Conservation (phyloP, 495 filamentous ascomycete species). For the Aspergillus taichungensis region DNA sequence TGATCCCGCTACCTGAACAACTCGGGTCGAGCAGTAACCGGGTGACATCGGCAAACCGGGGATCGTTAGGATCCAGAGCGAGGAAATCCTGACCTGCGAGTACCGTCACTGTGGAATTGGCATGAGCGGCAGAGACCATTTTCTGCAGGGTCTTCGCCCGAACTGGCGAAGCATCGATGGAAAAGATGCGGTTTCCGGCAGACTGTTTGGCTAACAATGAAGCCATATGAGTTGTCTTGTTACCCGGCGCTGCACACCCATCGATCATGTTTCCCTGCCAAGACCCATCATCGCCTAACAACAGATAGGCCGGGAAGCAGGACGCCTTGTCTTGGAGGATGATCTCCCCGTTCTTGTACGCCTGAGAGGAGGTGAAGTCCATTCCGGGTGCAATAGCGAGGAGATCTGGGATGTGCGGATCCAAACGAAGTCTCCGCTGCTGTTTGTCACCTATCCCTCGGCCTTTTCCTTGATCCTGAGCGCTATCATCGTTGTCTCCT, state of each 20-base stretch:
- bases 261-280: constrained; percentile 69
- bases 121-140: constrained; percentile 74
- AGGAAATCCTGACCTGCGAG: constrained; percentile 72
- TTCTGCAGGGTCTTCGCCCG: constrained; percentile 66
- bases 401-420: constrained; percentile 73
- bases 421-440: constrained; percentile 44
- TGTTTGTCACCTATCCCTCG: background rate
- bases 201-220: constrained; percentile 47
- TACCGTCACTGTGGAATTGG: constrained; percentile 52
- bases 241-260: constrained; percentile 87
- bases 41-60: constrained; percentile 48
- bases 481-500: constrained; percentile 3
- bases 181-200: constrained; percentile 20
- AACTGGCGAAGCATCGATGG: constrained; percentile 32
- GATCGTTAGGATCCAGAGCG: constrained; percentile 51
- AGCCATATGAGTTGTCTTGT: constrained; percentile 93
- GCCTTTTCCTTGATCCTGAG: no score
- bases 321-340: constrained; percentile 96
- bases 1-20: constrained; percentile 90
- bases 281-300: constrained; percentile 41
- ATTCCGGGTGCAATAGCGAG: constrained; percentile 61
- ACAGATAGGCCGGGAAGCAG: constrained; percentile 83
- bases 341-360: constrained; percentile 66
- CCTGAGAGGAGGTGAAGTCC: constrained; percentile 58
- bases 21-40: constrained; percentile 83